These are phyloP conservation scores for Cryptococcus wingfieldii DNA, from an alignment of 1,284 basidiomycete genomes.

Conservation along the genomic window DNA sequence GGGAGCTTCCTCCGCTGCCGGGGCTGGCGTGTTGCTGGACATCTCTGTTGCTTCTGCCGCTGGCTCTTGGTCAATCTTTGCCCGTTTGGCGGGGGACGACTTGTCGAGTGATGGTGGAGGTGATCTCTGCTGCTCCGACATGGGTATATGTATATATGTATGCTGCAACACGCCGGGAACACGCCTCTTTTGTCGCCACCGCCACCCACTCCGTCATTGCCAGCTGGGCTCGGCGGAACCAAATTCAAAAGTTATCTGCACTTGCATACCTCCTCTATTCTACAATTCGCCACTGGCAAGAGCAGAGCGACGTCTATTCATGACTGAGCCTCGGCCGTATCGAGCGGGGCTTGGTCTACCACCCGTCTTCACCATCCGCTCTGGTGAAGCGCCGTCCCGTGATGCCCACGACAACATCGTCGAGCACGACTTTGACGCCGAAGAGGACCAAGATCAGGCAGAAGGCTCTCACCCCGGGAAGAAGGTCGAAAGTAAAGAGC, in stretches of 20 bases:
- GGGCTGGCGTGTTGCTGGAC: not conserved
- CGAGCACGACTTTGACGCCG: conserved; percentile 4
- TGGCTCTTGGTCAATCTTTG: not conserved
- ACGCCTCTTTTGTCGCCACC: too few relatives aligned
- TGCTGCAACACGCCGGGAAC: too few relatives aligned
- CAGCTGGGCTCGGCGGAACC: too few relatives aligned
- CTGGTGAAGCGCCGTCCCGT: conserved; percentile 10
- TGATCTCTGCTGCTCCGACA: too few relatives aligned
- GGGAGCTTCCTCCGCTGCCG: not conserved
- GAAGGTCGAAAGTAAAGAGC: not conserved
- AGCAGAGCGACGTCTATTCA: not conserved
- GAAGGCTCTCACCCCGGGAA: not conserved
- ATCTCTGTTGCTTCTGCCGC: not conserved
- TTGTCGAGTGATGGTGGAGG: too few relatives aligned
- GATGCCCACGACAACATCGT: not conserved
- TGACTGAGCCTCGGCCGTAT: conserved; percentile 5
- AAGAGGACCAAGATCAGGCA: not conserved
- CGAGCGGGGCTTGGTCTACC: conserved; percentile 28
- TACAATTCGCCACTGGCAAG: too few relatives aligned
- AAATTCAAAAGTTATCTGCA: too few relatives aligned
- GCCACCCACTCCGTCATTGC: too few relatives aligned
- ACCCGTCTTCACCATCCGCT: conserved; percentile 28
- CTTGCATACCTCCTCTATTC: too few relatives aligned
- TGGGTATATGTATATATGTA: too few relatives aligned
- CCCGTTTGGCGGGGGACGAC: not conserved